Evolutionary conservation across 352 stramenopile genomes (phyloP).

Genomic region (Pythium myriotylum): DNA sequence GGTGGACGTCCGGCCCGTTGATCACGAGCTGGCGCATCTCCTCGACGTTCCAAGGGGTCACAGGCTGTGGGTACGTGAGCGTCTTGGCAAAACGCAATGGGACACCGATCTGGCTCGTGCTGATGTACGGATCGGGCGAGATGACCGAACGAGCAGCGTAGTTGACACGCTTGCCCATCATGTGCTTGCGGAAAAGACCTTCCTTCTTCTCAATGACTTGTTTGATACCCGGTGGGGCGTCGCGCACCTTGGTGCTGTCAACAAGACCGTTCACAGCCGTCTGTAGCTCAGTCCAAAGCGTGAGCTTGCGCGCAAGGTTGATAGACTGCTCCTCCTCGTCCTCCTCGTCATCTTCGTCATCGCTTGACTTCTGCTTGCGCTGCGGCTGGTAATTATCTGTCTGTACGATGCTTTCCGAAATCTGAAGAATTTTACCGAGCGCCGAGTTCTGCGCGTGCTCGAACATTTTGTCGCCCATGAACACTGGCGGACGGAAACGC

Average conservation of each 20-base stretch:
- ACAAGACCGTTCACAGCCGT: slow-evolving; percentile 87
- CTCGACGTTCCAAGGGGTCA: slow-evolving; percentile 98
- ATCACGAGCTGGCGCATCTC: slow-evolving; percentile 97
- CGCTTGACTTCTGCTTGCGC: slow-evolving; percentile 28
- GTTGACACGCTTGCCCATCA: slow-evolving; percentile 99
- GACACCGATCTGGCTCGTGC: slow-evolving; percentile 99
- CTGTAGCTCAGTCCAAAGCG: slow-evolving; percentile 98
- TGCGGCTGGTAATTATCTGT: slow-evolving; percentile 66
- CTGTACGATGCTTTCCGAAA: slow-evolving; percentile 91
- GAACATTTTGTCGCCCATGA: slow-evolving; percentile 94
- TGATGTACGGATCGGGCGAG: slow-evolving; percentile 99
- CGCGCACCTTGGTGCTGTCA: slow-evolving; percentile 79
- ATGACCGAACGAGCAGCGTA: slow-evolving; percentile 99
- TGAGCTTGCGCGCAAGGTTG: slow-evolving; percentile 91
- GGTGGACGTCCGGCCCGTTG: slow-evolving; percentile 95
- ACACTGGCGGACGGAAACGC: slow-evolving; percentile 97
- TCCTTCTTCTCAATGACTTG: slow-evolving; percentile 99
- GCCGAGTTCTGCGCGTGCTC: slow-evolving; percentile 98
- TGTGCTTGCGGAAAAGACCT: slow-evolving; percentile 98
- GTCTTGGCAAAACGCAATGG: slow-evolving; percentile 98
- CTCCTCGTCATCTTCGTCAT: slow-evolving; percentile 59
- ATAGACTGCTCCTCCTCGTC: slow-evolving; percentile 59
- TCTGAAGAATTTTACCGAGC: slow-evolving; percentile 93
- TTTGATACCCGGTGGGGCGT: slow-evolving; percentile 91
- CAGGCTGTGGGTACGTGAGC: slow-evolving; percentile 97